These are phyloP conservation scores for Backusella mclennaniae DNA, from an alignment of 192 early-diverging fungal species.

Conservation along the genomic window DNA sequence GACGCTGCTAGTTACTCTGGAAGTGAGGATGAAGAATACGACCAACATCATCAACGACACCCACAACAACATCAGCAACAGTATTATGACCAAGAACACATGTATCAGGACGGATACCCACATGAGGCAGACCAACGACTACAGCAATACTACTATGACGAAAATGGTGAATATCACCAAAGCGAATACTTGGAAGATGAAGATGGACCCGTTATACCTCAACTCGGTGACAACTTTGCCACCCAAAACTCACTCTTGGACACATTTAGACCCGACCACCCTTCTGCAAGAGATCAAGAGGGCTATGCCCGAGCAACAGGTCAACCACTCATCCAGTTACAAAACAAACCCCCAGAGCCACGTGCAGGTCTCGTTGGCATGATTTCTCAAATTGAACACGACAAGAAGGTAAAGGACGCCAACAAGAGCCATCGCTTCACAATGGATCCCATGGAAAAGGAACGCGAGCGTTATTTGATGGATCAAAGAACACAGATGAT, in stretches of 20 bases:
- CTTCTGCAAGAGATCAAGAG: constrained; percentile 33
- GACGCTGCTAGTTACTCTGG: constrained; percentile 5
- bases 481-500: constrained; percentile 33
- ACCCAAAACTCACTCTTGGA: constrained; percentile 38
- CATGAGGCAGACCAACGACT: neutral
- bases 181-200: constrained; percentile 6
- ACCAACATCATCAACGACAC: neutral
- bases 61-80: constrained; percentile 2
- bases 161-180: constrained; percentile 8
- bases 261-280: constrained; percentile 31
- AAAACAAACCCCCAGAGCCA: constrained; percentile 36
- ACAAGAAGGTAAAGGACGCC: constrained; percentile 26
- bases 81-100: constrained; percentile 3
- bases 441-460: constrained; percentile 33
- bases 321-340: constrained; percentile 33
- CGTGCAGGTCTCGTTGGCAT: constrained; percentile 38
- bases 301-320: constrained; percentile 37
- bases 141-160: neutral
- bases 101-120: constrained; percentile 6
- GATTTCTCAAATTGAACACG: constrained; percentile 39
- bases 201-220: constrained; percentile 33
- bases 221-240: constrained; percentile 33
- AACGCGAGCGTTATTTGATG: constrained; percentile 29
- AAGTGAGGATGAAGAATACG: neutral
- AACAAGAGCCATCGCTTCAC: constrained; percentile 21